Conservation (phyloP, 352 stramenopile species). For the Phytopythium delawarense region DNA sequence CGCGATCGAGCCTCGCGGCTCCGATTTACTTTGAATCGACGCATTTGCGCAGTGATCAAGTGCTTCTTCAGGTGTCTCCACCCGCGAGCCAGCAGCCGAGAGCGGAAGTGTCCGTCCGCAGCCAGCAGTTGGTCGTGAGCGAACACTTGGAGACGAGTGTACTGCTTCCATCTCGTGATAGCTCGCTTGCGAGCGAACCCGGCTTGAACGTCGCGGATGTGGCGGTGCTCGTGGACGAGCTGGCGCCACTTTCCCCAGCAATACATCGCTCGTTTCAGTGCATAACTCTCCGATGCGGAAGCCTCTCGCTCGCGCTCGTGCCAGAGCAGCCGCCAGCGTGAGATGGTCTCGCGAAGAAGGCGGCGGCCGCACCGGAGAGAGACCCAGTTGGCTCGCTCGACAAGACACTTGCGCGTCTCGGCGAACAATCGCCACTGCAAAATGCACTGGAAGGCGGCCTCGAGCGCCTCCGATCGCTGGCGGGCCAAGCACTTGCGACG, state of each 20-base stretch:
- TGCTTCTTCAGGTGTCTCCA: conserved; percentile 11
- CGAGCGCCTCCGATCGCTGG: conserved; percentile 20
- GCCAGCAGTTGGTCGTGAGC: neutral
- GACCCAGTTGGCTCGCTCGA: conserved; percentile 34
- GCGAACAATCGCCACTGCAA: conserved; percentile 35
- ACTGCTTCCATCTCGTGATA: neutral
- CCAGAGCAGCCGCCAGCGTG: conserved; percentile 20
- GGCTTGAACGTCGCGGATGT: neutral
- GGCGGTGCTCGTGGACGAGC: neutral
- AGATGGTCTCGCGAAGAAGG: conserved; percentile 14
- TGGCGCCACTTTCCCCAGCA: neutral
- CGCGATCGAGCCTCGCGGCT: conserved; percentile 3
- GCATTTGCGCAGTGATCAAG: neutral
- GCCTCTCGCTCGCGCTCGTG: conserved; percentile 6
- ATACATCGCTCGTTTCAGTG: neutral
- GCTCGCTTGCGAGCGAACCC: neutral
- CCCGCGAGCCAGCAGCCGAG: conserved; percentile 3
- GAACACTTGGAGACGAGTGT: neutral
- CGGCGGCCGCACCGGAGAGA: conserved; percentile 20
- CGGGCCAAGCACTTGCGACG: conserved; percentile 12
- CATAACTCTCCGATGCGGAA: neutral
- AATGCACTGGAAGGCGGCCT: conserved; percentile 37
- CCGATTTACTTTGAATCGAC: neutral
- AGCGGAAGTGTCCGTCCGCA: conserved; percentile 7
- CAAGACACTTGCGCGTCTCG: conserved; percentile 17